Conservation (phyloP, 495 filamentous ascomycete species). For the Penicillium samsonianum region DNA sequence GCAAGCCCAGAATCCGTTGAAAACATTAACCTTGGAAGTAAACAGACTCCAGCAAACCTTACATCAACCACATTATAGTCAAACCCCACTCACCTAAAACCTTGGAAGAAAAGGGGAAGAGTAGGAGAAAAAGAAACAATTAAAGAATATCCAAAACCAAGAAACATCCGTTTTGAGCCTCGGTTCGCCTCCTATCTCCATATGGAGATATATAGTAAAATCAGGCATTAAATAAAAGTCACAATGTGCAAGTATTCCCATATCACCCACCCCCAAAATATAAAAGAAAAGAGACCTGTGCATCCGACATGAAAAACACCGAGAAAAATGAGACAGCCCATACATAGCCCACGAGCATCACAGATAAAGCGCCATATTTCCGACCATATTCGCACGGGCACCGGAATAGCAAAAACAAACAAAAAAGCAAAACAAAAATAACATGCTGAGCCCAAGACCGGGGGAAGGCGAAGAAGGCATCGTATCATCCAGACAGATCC, state of each 20-base stretch:
- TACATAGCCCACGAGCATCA: slow-evolving; percentile 12
- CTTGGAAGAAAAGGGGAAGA: slow-evolving; percentile 16
- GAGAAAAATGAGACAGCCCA: slow-evolving; percentile 22
- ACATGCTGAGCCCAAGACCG: slow-evolving; percentile 3
- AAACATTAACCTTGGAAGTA: not conserved
- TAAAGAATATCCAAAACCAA: slow-evolving; percentile 21
- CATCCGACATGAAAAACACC: slow-evolving; percentile 23
- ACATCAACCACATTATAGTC: not conserved
- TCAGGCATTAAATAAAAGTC: slow-evolving; percentile 5
- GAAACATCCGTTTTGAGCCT: slow-evolving; percentile 17
- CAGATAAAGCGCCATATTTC: slow-evolving; percentile 26
- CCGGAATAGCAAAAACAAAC: slow-evolving; percentile 4
- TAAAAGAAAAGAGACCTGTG: slow-evolving; percentile 16
- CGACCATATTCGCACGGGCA: slow-evolving; percentile 15
- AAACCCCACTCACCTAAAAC: slow-evolving; percentile 1
- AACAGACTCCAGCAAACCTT: slow-evolving; percentile 2
- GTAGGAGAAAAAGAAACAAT: slow-evolving; percentile 23
- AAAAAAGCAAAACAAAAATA: slow-evolving; percentile 1
- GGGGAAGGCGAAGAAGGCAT: not conserved
- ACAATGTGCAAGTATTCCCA: slow-evolving; percentile 16
- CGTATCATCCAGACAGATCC: slow-evolving; percentile 7
- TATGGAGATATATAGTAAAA: slow-evolving; percentile 7
- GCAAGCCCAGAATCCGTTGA: not conserved
- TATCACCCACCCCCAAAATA: slow-evolving; percentile 7
- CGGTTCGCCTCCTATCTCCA: slow-evolving; percentile 15